Percentiles rank a stretch among this genome's conserved stretches.
Conservation (phyloP, 2,329 filamentous ascomycete species). For the Aspergillus ruber region DNA sequence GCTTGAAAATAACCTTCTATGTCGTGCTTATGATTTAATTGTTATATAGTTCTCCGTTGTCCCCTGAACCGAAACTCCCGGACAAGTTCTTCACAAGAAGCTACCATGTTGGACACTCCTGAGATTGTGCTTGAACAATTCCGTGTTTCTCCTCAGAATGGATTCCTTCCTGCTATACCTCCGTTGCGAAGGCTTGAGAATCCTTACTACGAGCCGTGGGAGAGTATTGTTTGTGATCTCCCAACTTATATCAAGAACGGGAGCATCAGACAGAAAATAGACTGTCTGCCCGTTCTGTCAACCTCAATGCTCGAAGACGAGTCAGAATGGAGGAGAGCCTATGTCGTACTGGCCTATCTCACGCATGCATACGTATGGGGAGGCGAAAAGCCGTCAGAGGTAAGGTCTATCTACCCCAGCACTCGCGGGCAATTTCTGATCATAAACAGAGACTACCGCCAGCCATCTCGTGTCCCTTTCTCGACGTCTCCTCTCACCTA, state of each 20-base stretch:
- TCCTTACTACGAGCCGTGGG: constrained; percentile 87
- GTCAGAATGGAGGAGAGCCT: constrained; percentile 81
- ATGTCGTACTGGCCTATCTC: constrained; percentile 67
- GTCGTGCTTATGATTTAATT: background rate
- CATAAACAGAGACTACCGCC: constrained; percentile 28
- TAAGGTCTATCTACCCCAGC: constrained; percentile 25
- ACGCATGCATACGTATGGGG: constrained; percentile 83
- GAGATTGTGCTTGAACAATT: constrained; percentile 57
- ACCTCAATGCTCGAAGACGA: constrained; percentile 70
- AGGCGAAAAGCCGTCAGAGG: constrained; percentile 62
- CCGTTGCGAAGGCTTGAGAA: constrained; percentile 71
- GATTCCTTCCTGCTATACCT: constrained; percentile 72
- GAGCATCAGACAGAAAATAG: constrained; percentile 66
- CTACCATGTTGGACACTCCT: constrained; percentile 20
- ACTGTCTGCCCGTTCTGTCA: constrained; percentile 70
- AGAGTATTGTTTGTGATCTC: constrained; percentile 68
- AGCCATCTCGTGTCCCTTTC: constrained; percentile 29
- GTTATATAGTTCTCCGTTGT: background rate
- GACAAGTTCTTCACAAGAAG: background rate
- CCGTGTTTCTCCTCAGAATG: constrained; percentile 53
- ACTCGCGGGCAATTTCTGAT: background rate
- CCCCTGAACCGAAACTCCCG: too few relatives aligned
- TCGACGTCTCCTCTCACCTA: constrained; percentile 30
- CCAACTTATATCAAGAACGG: constrained; percentile 71
- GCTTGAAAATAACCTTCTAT: too few relatives aligned